Evolutionary conservation across 345 rosid species (phyloP).

Genomic region (Anastatica hierochuntica): DNA sequence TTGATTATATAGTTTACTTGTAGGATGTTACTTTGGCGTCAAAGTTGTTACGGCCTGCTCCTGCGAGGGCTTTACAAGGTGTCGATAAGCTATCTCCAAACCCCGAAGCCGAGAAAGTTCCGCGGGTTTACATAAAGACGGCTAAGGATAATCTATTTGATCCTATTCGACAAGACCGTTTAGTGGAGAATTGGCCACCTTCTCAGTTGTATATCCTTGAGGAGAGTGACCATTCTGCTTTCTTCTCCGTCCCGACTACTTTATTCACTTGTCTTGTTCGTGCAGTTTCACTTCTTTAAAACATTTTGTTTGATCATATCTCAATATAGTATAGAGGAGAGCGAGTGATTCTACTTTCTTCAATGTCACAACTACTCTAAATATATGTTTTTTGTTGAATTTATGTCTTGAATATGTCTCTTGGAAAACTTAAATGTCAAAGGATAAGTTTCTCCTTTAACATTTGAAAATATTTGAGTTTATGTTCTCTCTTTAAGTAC

Average conservation of each 20-base stretch:
- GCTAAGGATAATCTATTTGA: constrained; percentile 19
- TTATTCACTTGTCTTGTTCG: constrained; percentile 22
- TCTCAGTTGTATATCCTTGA: constrained; percentile 20
- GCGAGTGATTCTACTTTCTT: no score
- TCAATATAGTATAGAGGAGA: no score
- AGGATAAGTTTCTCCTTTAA: no score
- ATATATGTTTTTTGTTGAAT: no score
- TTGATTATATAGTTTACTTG: no score
- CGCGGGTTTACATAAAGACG: constrained; percentile 30
- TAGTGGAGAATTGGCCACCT: constrained; percentile 34
- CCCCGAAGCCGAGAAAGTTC: constrained; percentile 22
- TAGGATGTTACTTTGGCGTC: constrained; percentile 27
- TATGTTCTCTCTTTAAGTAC: no score
- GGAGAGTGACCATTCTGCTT: constrained; percentile 33
- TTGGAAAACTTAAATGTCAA: no score
- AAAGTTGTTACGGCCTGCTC: constrained; percentile 27
- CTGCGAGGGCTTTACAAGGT: constrained; percentile 11
- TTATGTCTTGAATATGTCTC: no score
- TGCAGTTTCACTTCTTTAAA: constrained; percentile 18
- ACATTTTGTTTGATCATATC: no score
- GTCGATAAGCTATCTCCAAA: constrained; percentile 10
- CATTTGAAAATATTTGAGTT: no score
- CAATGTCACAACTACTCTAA: no score
- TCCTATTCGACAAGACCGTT: constrained; percentile 10
- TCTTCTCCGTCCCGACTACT: constrained; percentile 30